Conservation (phyloP, 805 yeast genomes). For the Danielia oregonensis region DNA sequence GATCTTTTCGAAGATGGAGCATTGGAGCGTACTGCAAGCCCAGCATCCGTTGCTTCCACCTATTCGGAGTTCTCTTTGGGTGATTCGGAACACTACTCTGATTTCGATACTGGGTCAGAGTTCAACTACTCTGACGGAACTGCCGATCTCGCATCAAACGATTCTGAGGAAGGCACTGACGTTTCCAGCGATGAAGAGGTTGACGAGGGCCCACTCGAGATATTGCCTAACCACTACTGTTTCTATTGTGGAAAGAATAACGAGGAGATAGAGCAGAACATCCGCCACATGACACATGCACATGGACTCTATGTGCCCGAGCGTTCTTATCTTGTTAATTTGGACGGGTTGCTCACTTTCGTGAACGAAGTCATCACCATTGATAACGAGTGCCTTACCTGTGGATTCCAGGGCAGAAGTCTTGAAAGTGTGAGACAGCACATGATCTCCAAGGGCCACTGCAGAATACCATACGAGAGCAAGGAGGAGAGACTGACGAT, state of each 20-base stretch:
- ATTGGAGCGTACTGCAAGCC: constrained; percentile 44
- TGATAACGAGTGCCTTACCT: constrained; percentile 42
- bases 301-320: constrained; percentile 94
- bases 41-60: constrained; percentile 51
- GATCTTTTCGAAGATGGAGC: constrained; percentile 17
- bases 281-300: constrained; percentile 69
- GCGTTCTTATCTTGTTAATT: constrained; percentile 58
- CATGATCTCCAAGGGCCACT: constrained; percentile 41
- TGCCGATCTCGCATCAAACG: constrained; percentile 15
- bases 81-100: constrained; percentile 29
- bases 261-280: constrained; percentile 50
- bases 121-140: constrained; percentile 29
- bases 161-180: constrained; percentile 13
- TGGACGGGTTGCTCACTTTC: constrained; percentile 36
- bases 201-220: constrained; percentile 22
- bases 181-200: constrained; percentile 28
- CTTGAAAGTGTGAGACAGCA: constrained; percentile 43
- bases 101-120: constrained; percentile 49
- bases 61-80: constrained; percentile 56
- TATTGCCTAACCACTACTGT: constrained; percentile 50
- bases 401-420: constrained; percentile 42
- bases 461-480: constrained; percentile 43
- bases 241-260: constrained; percentile 56
- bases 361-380: constrained; percentile 35
- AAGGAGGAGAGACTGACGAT: constrained; percentile 33